Conservation (phyloP, 768 basidiomycete species). For the Boletus bicolor region DNA sequence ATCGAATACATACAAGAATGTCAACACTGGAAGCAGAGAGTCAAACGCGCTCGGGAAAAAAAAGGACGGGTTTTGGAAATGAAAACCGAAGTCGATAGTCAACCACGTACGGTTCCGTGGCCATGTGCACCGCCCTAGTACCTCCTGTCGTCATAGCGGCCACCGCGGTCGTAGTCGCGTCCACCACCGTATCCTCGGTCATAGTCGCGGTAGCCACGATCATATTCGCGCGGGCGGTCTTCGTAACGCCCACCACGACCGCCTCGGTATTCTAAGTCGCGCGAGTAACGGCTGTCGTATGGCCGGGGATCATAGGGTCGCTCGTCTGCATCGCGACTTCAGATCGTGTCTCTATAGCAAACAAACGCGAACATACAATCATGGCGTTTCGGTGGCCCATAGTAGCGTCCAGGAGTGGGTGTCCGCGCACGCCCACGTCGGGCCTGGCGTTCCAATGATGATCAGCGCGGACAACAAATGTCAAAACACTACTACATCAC, state of each 20-base stretch:
- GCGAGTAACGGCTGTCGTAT: constrained; percentile 83
- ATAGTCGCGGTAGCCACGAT: constrained; percentile 42
- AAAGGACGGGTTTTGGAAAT: not conserved
- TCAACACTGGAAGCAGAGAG: not conserved
- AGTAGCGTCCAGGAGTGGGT: constrained; percentile 93
- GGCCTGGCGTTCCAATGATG: constrained; percentile 46
- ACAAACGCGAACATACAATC: constrained; percentile 46
- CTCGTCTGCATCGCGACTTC: constrained; percentile 48
- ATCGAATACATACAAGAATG: constrained; percentile 24
- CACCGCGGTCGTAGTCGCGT: constrained; percentile 39
- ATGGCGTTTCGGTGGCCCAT: constrained; percentile 82
- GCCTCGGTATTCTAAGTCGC: constrained; percentile 57
- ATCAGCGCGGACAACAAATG: not conserved
- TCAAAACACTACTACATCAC: constrained; percentile 34
- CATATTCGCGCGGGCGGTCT: constrained; percentile 27
- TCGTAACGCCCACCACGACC: constrained; percentile 43
- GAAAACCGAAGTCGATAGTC: constrained; percentile 1
- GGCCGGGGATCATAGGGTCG: constrained; percentile 91
- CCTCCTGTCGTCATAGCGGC: constrained; percentile 43
- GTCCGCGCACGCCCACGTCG: constrained; percentile 87
- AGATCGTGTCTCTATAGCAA: not conserved
- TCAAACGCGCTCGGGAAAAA: not conserved
- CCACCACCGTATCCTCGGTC: constrained; percentile 35
- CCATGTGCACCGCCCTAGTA: constrained; percentile 28
- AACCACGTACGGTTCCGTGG: not conserved